Evolutionary conservation across 2,329 filamentous ascomycete genomes (phyloP).

Genomic region (Cladosporium sp.): DNA sequence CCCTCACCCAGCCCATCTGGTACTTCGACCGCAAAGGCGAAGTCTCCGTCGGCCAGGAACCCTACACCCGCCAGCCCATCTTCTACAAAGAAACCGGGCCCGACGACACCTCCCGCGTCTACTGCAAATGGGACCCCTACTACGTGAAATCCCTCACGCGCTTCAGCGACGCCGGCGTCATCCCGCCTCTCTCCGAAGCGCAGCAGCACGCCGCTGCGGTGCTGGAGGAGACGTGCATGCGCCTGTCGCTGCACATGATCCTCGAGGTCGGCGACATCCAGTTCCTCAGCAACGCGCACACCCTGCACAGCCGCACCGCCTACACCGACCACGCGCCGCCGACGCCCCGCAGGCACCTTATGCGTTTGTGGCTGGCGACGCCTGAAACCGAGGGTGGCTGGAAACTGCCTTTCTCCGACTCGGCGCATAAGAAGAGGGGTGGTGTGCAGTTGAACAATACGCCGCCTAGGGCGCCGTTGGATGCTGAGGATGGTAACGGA

Average conservation of each 20-base stretch:
- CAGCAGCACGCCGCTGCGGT: constrained; percentile 69
- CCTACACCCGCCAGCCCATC: constrained; percentile 46
- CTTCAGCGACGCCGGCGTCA: constrained; percentile 70
- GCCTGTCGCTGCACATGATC: constrained; percentile 77
- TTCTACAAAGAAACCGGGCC: constrained; percentile 74
- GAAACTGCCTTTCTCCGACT: constrained; percentile 80
- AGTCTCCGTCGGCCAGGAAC: constrained; percentile 68
- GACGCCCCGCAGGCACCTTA: constrained; percentile 71
- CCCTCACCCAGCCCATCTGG: constrained; percentile 77
- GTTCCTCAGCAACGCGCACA: constrained; percentile 77
- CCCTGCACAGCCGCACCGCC: constrained; percentile 77
- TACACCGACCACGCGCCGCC: constrained; percentile 73
- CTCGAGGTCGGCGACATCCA: constrained; percentile 86
- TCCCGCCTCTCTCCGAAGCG: constrained; percentile 69
- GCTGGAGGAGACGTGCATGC: constrained; percentile 73
- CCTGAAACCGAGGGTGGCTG: constrained; percentile 82
- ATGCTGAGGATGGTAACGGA: constrained; percentile 58
- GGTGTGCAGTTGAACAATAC: constrained; percentile 86
- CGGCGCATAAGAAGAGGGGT: constrained; percentile 79
- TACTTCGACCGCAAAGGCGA: constrained; percentile 93
- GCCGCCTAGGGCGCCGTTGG: constrained; percentile 70
- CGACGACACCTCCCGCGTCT: constrained; percentile 59
- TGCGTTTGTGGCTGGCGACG: constrained; percentile 81
- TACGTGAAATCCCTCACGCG: constrained; percentile 74
- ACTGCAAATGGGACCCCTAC: constrained; percentile 89